These are phyloP conservation scores for Epichloe elymi DNA, from an alignment of 2,329 filamentous ascomycete genomes.

Conservation along the genomic window DNA sequence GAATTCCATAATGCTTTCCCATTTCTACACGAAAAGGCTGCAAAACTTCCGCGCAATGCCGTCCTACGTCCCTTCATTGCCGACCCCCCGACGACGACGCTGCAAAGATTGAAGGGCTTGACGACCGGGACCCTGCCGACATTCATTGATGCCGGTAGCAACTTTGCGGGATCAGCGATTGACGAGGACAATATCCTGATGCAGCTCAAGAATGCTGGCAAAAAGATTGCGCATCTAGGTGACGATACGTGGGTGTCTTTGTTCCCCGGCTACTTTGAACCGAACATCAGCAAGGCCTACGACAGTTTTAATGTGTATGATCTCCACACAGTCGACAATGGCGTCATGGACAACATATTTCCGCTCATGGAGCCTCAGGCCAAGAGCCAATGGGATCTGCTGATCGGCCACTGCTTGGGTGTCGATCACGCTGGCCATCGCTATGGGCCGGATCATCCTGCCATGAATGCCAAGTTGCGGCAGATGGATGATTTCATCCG, in stretches of 20 bases:
- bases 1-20: constrained; percentile 78
- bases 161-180: constrained; percentile 88
- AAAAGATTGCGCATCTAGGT: constrained; percentile 83
- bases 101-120: constrained; percentile 84
- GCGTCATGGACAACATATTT: constrained; percentile 81
- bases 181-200: constrained; percentile 75
- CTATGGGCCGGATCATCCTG: constrained; percentile 83
- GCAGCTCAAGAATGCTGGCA: constrained; percentile 49
- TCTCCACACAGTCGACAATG: constrained; percentile 90
- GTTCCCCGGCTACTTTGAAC: constrained; percentile 87
- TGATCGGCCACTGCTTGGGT: constrained; percentile 86
- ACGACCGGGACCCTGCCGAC: constrained; percentile 93
- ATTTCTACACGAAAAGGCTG: constrained; percentile 71
- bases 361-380: constrained; percentile 59
- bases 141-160: constrained; percentile 86
- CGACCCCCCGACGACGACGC: constrained; percentile 84
- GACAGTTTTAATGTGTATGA: constrained; percentile 99
- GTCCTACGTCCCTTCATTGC: constrained; percentile 92
- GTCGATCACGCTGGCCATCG: constrained; percentile 96
- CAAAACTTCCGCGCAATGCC: constrained; percentile 62
- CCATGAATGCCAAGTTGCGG: constrained; percentile 79
- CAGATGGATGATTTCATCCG: constrained; percentile 82
- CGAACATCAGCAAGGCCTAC: constrained; percentile 74
- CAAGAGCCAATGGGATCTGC: constrained; percentile 72
- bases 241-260: constrained; percentile 94